Evolutionary conservation across 2,329 filamentous ascomycete genomes (phyloP).

Genomic region (Epichloe amarillans): DNA sequence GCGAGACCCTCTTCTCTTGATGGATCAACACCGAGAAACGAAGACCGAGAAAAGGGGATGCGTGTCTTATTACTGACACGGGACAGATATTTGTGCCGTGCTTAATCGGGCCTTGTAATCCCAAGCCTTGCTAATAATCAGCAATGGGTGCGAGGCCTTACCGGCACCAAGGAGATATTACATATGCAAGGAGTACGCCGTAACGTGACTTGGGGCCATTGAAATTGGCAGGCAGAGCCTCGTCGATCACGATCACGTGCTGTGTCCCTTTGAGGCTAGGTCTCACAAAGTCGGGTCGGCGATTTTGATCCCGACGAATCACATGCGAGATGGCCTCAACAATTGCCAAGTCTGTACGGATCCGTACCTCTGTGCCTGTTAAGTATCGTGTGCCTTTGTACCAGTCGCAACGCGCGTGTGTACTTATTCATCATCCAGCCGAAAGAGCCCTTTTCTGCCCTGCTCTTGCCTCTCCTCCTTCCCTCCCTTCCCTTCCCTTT

Average conservation of each 20-base stretch:
- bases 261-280: background rate
- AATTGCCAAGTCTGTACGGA: too few species aligned
- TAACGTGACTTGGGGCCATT: too few species aligned
- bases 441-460: background rate
- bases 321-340: constrained; percentile 14
- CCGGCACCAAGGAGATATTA: too few species aligned
- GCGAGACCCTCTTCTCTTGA: background rate
- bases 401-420: background rate
- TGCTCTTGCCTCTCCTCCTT: constrained; percentile 7
- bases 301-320: constrained; percentile 15
- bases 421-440: constrained; percentile 3
- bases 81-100: too few species aligned
- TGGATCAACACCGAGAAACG: background rate
- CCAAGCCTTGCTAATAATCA: background rate
- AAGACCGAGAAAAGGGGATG: background rate
- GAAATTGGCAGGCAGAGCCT: too few species aligned
- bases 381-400: background rate
- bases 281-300: background rate
- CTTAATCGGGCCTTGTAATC: background rate
- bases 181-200: too few species aligned
- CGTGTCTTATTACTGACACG: too few species aligned
- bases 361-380: background rate
- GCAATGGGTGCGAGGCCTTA: too few species aligned
- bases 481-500: constrained; percentile 9
- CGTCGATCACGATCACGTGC: constrained; percentile 4